Base-by-base conservation (phyloP, 768 basidiomycete genomes). In the Podaxis carcinomalis region DNA sequence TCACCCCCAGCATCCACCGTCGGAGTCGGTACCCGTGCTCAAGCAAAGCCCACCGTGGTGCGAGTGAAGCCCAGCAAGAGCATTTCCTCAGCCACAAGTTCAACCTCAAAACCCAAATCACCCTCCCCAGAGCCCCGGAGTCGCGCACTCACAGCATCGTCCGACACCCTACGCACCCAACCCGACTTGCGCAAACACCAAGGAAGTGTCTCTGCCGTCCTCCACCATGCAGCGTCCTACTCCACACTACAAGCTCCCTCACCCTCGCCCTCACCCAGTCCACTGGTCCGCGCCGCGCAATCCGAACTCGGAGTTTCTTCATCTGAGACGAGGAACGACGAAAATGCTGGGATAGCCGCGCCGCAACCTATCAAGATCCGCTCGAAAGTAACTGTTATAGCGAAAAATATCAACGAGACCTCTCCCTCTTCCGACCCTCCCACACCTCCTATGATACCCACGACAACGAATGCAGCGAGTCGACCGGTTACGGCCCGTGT, bases 311-410 rank as follows among this genome's bases (percentile, higher is more conserved):
- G 50, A 9, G 27, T 27, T 27, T 25, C 57, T 13, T 40, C 50
- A 4, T 16, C 6, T 25, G 49, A 27, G 7, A 4, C 2, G 40
- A 25, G 32, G 32, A 32, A 14, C 40, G 63, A 69, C 50, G 56
- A 65, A 36, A 61, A 62, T 13, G 66, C 57, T 25, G 60, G 55
- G 13, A 56, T 57, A 16, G 65, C 68, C 27, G 65, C 66, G 19
- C 69, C 73, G 2, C 75, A 73, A 2, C 62, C 73, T 1, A 66
- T 73, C 36, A 78, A 75, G 67, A 80, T 91, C 63, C 89, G 82
- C 71, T 82, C 89, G 19, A 90, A 84, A 67, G 77, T 90, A 25
- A 80, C 87, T 0, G 70, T 74, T 39, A 63, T 84, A 47, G 81
- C 77, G 21, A 83, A 78, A 63, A 63, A 71, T 7, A 56, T 64